Evolutionary conservation across 1,284 basidiomycete species (phyloP).

Genomic region (Ceratobasidium sp.): DNA sequence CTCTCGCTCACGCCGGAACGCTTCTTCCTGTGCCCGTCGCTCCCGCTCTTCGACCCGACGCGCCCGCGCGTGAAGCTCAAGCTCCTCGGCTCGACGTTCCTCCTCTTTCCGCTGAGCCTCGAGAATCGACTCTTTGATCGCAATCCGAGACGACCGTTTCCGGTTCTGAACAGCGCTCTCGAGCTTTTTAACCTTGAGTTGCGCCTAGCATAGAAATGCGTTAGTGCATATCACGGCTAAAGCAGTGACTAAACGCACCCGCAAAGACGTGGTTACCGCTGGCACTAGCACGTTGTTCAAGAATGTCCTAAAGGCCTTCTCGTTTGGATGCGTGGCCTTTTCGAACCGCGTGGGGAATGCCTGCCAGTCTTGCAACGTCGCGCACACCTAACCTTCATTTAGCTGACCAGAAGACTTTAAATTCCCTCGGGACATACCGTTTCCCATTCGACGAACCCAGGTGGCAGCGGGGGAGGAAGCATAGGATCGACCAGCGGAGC

Average conservation of each 20-base stretch:
- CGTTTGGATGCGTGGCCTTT: conserved; percentile 80
- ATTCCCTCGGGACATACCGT: conserved; percentile 66
- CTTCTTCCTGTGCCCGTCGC: conserved; percentile 66
- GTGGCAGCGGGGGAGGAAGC: conserved; percentile 56
- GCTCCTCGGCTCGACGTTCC: conserved; percentile 66
- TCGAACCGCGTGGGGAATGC: conserved; percentile 77
- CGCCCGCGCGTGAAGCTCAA: conserved; percentile 72
- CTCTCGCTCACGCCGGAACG: conserved; percentile 63
- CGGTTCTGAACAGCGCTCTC: conserved; percentile 62
- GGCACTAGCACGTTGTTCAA: conserved; percentile 76
- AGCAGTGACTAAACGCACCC: conserved; percentile 59
- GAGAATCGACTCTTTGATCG: conserved; percentile 67
- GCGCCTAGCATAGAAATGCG: conserved; percentile 63
- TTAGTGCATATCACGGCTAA: neutral
- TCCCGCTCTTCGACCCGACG: conserved; percentile 71
- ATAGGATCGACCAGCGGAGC: conserved; percentile 42
- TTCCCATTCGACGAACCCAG: conserved; percentile 84
- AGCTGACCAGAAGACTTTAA: neutral
- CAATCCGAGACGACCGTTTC: conserved; percentile 87
- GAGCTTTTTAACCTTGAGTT: conserved; percentile 64
- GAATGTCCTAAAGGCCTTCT: conserved; percentile 80
- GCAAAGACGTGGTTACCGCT: conserved; percentile 71
- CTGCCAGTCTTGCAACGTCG: conserved; percentile 86
- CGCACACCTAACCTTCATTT: conserved; percentile 60
- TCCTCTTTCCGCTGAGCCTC: conserved; percentile 63